Base-by-base conservation (phyloP, 768 basidiomycete species). In the Lactarius psammicola region DNA sequence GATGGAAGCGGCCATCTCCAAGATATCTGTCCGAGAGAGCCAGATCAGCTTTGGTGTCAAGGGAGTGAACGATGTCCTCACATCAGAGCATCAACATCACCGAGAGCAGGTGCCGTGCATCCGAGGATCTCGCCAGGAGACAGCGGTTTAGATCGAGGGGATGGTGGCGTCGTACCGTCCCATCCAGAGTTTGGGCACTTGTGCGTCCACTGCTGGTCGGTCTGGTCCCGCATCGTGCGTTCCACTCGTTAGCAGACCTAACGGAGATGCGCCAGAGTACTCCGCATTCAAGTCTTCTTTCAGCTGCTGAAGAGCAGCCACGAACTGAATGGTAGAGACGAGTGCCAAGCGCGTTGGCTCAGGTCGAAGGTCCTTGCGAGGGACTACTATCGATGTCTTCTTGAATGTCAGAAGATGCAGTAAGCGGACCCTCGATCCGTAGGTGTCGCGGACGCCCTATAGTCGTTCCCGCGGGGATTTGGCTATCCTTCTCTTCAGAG, bases 251-350 rank as follows among this genome's bases (percentile, higher is more conserved):
- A 73, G 56, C 6, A 71, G 51, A 62, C 67, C 66, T 34, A 28
- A 70, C 59, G 6, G 63, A 51, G 34, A 55, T 60, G 17, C 66
- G 46, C 72, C 70, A 28, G 72, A 69, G 13, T 76, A 74, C 55
- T 82, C 84, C 2, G 75, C 64, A 0, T 80, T 82, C 4, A 98
- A 80, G 72, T 92, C 88, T 33, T 94, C 90, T 71, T 91, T 90
- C 30, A 98, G 84, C 30, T 82, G 84, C 68, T 98, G 94, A 13
- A 98, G 80, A 13, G 96, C 93, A 8, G 95, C 88, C 26, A 95
- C 94, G 73, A 99, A 99, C 75, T 99, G 97, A 36, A 99, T 98
- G 0, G 97, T 99, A 0, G 95, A 98, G 0, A 99, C 97, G 31
- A 98, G 77, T 0, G 95, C 95, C 20, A 98, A 77, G 67, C 89